phyloP scores from a whole-genome alignment of 2,329 filamentous ascomycete species.

The Aspergillus bombycis region DNA sequence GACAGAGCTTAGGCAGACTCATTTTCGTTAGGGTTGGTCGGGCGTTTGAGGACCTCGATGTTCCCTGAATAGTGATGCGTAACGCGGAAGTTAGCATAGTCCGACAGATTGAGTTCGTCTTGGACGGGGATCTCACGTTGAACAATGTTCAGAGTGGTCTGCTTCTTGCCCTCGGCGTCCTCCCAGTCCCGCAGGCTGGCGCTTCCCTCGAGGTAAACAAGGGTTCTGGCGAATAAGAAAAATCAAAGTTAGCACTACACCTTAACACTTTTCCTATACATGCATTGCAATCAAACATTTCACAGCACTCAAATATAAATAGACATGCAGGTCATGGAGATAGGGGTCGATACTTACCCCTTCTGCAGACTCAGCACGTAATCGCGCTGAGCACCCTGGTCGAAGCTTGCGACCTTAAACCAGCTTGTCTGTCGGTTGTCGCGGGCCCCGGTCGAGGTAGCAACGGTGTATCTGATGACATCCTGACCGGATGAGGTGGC shows the following conservation, averaged over 20 bases:
- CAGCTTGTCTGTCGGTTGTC: conserved; percentile 80
- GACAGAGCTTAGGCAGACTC: conserved; percentile 15
- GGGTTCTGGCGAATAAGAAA: conserved; percentile 57
- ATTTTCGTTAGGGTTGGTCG: conserved; percentile 15
- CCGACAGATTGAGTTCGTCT: not conserved
- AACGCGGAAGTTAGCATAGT: conserved; percentile 8
- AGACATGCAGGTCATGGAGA: not conserved
- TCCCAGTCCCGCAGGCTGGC: conserved; percentile 69
- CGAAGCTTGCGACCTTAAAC: conserved; percentile 79
- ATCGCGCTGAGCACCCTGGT: conserved; percentile 69
- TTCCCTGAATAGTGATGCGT: conserved; percentile 24
- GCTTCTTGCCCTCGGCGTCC: conserved; percentile 69
- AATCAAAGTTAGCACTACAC: conserved; percentile 14
- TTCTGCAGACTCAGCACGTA: conserved; percentile 75
- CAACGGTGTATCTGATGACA: conserved; percentile 76
- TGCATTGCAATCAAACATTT: not conserved
- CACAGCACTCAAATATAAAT: not conserved
- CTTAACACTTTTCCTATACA: not conserved
- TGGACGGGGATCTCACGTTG: conserved; percentile 67
- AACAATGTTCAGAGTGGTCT: conserved; percentile 66
- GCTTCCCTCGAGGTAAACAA: conserved; percentile 84
- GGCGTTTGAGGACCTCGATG: conserved; percentile 41
- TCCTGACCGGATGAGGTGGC: conserved; percentile 72
- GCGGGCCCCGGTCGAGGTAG: conserved; percentile 65
- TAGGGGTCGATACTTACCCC: conserved; percentile 68